Conservation (phyloP, 208 protist genomes). For the Leishmania amazonensis region DNA sequence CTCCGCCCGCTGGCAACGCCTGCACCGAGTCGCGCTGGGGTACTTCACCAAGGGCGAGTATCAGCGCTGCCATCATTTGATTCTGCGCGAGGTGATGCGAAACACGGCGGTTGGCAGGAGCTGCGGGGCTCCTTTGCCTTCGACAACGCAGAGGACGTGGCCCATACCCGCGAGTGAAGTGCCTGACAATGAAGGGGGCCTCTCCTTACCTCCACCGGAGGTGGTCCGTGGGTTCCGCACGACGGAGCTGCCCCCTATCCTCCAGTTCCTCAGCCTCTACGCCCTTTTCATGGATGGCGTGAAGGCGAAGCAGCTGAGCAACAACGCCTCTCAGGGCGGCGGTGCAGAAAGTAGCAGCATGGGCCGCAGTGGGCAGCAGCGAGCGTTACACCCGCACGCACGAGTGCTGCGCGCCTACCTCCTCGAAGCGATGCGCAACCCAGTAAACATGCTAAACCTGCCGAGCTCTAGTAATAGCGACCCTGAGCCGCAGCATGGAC, state of each 20-base stretch:
- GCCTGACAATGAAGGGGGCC: neutral
- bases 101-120: conserved; percentile 12
- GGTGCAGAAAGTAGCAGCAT: conserved; percentile 9
- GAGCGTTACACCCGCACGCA: conserved; percentile 67
- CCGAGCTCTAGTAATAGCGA: neutral
- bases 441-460: conserved; percentile 16
- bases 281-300: conserved; percentile 81
- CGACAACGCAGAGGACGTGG: neutral
- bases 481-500: neutral
- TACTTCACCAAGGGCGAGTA: conserved; percentile 71
- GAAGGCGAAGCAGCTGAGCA: conserved; percentile 48
- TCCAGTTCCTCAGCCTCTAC: conserved; percentile 83
- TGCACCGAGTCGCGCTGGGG: conserved; percentile 58
- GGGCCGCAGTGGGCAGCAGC: conserved; percentile 37
- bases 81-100: conserved; percentile 52
- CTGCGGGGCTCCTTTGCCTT: neutral
- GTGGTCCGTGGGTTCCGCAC: conserved; percentile 33
- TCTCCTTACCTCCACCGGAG: conserved; percentile 11
- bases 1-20: conserved; percentile 27
- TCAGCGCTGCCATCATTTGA: conserved; percentile 65
- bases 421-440: conserved; percentile 57
- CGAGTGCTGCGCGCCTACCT: conserved; percentile 66
- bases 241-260: conserved; percentile 36
- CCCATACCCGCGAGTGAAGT: neutral
- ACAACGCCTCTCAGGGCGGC: conserved; percentile 10